Percentiles rank a stretch among this genome's conserved stretches.
Conservation (phyloP, 2,329 filamentous ascomycete species). For the Verticillium klebahnii region DNA sequence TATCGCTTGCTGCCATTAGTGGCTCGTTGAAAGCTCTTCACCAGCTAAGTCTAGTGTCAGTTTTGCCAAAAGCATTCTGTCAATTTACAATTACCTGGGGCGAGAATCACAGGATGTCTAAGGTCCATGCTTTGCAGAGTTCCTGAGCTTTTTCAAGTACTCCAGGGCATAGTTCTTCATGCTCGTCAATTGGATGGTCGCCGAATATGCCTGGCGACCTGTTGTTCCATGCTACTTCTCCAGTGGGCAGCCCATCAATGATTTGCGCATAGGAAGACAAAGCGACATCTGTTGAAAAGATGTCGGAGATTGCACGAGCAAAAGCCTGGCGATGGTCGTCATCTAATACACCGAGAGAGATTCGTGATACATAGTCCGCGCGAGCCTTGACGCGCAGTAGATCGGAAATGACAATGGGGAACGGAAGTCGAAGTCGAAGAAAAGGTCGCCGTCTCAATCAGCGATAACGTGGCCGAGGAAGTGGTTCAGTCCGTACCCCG, state of each 20-base stretch:
- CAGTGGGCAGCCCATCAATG: constrained; percentile 1
- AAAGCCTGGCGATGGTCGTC: not conserved
- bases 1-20: not conserved
- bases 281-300: not conserved
- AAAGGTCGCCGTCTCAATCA: too few species aligned
- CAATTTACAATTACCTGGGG: not conserved
- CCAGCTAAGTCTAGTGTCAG: not conserved
- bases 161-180: not conserved
- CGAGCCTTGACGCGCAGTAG: not conserved
- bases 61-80: too few species aligned
- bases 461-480: too few species aligned
- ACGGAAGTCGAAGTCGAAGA: too few species aligned
- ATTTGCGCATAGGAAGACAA: not conserved
- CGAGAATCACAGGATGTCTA: not conserved
- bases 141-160: not conserved
- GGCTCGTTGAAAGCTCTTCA: not conserved
- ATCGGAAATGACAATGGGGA: not conserved
- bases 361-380: not conserved
- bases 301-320: not conserved
- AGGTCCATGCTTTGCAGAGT: not conserved
- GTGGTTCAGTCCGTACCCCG: too few species aligned
- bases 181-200: not conserved
- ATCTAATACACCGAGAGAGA: not conserved
- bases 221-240: not conserved
- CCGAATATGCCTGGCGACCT: not conserved